phyloP scores from a whole-genome alignment of 768 basidiomycete genomes.

The Chalciporus pseudorubinellus region DNA sequence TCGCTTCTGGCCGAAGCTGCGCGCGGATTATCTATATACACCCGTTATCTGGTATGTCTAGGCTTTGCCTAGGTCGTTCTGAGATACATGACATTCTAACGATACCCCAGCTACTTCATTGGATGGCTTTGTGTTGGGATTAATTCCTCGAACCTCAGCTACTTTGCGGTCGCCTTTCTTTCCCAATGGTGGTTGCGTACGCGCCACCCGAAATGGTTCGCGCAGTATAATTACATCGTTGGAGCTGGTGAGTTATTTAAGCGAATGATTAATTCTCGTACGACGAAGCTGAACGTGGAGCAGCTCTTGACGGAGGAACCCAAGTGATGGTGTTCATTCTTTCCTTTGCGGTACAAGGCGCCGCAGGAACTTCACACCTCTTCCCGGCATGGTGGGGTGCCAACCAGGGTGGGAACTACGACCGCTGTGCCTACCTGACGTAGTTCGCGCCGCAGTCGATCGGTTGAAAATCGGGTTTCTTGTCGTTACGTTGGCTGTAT shows the following conservation, averaged over 20 bases:
- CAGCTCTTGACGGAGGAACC: constrained; percentile 37
- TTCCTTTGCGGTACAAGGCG: constrained; percentile 52
- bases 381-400: constrained; percentile 62
- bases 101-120: constrained; percentile 34
- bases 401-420: constrained; percentile 47
- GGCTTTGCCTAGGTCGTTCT: not conserved
- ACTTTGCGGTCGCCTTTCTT: constrained; percentile 50
- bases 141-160: constrained; percentile 48
- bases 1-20: constrained; percentile 33
- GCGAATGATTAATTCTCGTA: not conserved
- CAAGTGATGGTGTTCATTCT: constrained; percentile 57
- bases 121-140: constrained; percentile 50
- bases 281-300: constrained; percentile 1
- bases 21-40: constrained; percentile 32
- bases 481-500: no score
- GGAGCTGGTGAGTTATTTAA: constrained; percentile 48
- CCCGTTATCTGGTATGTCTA: constrained; percentile 29
- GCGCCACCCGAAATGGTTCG: constrained; percentile 64
- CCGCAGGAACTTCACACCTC: constrained; percentile 43
- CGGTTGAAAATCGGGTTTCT: no score
- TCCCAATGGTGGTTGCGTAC: constrained; percentile 61
- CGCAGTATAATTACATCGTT: constrained; percentile 63
- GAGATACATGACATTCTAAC: constrained; percentile 2
- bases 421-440: constrained; percentile 23
- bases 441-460: constrained; percentile 4